Conservation (phyloP, 305 asterid genomes). For the Solanum hybrid region DNA sequence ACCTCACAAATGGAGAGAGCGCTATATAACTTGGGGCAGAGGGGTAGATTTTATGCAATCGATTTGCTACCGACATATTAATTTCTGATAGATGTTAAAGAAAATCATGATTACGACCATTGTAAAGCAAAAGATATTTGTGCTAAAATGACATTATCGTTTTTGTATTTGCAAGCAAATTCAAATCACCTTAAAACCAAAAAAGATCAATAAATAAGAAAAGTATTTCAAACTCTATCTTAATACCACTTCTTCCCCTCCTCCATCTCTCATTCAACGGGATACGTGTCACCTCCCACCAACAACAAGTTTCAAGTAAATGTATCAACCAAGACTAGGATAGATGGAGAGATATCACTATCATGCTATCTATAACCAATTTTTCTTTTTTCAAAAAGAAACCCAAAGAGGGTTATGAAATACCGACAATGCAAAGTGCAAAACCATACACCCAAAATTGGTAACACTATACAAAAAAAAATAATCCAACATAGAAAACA, state of each 20-base stretch:
- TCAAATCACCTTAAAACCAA: not conserved
- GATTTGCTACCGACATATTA: not conserved
- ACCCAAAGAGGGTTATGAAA: not conserved
- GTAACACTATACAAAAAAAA: not conserved
- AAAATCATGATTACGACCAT: not conserved
- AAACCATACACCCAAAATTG: not conserved
- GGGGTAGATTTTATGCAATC: not conserved
- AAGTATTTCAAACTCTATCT: not conserved
- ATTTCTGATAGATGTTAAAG: not conserved
- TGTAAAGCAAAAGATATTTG: not conserved
- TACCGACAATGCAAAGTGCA: not conserved
- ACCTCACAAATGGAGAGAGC: not conserved
- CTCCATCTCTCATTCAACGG: not conserved
- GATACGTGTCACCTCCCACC: not conserved
- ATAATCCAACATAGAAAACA: not conserved
- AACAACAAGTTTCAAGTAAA: not conserved
- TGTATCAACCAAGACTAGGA: not conserved
- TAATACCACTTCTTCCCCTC: not conserved
- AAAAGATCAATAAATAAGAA: not conserved
- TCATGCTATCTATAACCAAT: not conserved
- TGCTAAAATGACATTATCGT: not conserved
- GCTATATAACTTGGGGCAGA: not conserved
- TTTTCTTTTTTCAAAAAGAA: not conserved
- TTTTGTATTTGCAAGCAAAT: not conserved
- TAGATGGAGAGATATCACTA: not conserved